Evolutionary conservation across 306 rosid species (phyloP), one percentile per base, ranked within the genome.

Genomic region (Corylus avellana): DNA sequence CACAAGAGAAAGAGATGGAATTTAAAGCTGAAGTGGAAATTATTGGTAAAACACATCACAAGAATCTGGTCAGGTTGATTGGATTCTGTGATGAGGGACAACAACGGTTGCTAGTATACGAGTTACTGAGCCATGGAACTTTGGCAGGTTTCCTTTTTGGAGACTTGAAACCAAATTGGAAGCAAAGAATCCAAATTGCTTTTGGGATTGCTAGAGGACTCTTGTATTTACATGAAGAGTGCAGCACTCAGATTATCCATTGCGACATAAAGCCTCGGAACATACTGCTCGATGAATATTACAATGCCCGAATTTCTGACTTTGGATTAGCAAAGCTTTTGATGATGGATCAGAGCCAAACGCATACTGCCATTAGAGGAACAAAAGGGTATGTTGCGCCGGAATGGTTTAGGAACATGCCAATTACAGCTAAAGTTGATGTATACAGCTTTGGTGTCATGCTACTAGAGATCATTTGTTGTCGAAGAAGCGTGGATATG

Each of bases 351-450:
- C 75, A 74, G 14, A 80, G 75, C 18, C 51, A 61, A 14, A 74
- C 73, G 6, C 6, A 39, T 13, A 73, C 75, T 1, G 56, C 53
- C 27, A 76, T 82, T 2, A 73, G 84, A 70, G 88, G 88, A 32
- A 82, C 88, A 47, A 83, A 81, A 75, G 86, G 88, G 2, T 86
- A 85, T 46, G 88, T 86, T 4, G 88, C 88, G 7, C 86, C 84
- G 1, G 86, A 88, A 11, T 81, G 89, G 83, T 87, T 4, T 18
- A n/a, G 75, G 35, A 20, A 1, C 7, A 7, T 12, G 35, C 75
- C 78, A 20, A 58, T 81, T 46, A 51, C 86, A 0, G 39, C n/a
- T 35, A 85, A 85, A 75, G 86, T 82, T 1, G 88, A 85, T 46
- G 86, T 82, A 7, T 59, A 59, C 48, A 81, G 81, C 78, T 81